Base-by-base conservation (phyloP, 805 yeast species). In the Kluyveromyces siamensis region DNA sequence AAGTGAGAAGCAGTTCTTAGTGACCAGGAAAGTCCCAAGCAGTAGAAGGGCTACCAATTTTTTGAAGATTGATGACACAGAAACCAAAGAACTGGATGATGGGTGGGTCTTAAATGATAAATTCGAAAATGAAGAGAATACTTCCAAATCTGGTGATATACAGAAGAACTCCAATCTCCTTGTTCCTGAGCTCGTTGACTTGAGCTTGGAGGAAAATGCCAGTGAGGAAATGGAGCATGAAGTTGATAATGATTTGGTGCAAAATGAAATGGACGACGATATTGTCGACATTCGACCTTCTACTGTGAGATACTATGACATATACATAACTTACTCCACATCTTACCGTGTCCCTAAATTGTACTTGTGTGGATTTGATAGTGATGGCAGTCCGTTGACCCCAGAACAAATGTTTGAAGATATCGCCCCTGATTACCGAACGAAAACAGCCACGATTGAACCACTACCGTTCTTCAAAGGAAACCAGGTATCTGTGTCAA, bases 401-500 rank as follows among this genome's bases (percentile, higher is more conserved):
- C 96, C 98, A 1, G 74, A 80, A 35, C 83, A 85, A 59, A 93
- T 93, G 98, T 89, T 90, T 68, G 95, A 91, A 62, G 99, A 93
- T 66, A 88, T 93, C 42, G 79, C 90, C 1, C 77, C 84, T 37
- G 99, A 93, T 63, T 93, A 93, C 67, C 80, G 91, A 60, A 88
- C 91, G 59, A 93, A 93, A 68, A 93, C 99, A 1, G 99, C 91
- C 18, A 93, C 99, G 0, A 91, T 93, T 50, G 99, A 93, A 66
- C 80, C 79, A 53, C 83, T 96, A 6, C 98, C 99, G 11, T 89
- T 89, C 57, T 74, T 82, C 46, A 79, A 77, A 44, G 80, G 82
- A 60, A 84, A 93, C 0, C 52, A 59, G 10, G 57, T 65, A 2
- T 74, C 86, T 0, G 89, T 93, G 7, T 87, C 96, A 8, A 91